A percentile compares a stretch with the other conserved stretches of the same genome.
Evolutionary conservation across 164 flowering plant species (phyloP).

Genomic region (Litsea cubeba): DNA sequence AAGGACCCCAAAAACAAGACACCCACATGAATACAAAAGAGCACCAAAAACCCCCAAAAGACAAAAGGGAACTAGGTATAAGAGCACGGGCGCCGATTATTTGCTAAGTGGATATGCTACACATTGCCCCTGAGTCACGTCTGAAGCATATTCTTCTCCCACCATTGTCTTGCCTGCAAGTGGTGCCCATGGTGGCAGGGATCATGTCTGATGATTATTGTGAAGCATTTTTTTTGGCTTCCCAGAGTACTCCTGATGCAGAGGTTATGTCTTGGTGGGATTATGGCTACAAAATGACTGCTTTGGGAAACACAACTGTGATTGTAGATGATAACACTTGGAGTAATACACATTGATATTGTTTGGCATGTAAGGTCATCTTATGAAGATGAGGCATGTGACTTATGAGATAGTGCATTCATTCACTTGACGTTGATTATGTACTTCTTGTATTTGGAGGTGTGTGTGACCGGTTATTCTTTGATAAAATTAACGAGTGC

Average conservation of each 20-base stretch:
- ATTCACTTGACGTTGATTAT: slow-evolving; percentile 90
- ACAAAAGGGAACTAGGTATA: too few relatives aligned
- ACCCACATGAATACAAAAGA: too few relatives aligned
- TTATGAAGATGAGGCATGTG: slow-evolving; percentile 79
- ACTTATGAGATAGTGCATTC: slow-evolving; percentile 80
- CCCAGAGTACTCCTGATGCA: slow-evolving; percentile 97
- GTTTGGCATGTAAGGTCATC: slow-evolving; percentile 99
- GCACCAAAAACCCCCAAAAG: too few relatives aligned
- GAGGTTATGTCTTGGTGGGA: slow-evolving; percentile 99
- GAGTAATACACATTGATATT: slow-evolving; percentile 98
- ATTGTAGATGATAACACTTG: slow-evolving; percentile 97
- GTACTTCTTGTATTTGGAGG: slow-evolving; percentile 95
- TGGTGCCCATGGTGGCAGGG: slow-evolving; percentile 88
- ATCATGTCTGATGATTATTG: slow-evolving; percentile 94
- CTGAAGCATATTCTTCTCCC: slow-evolving; percentile 98
- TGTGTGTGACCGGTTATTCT: slow-evolving; percentile 90
- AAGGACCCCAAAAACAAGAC: too few relatives aligned
- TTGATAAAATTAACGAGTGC: slow-evolving; percentile 98
- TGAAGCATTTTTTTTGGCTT: slow-evolving; percentile 98
- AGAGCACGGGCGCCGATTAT: slow-evolving; percentile 66
- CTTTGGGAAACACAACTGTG: slow-evolving; percentile 97
- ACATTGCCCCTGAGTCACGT: slow-evolving; percentile 99
- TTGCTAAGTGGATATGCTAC: slow-evolving; percentile 82
- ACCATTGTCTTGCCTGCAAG: slow-evolving; percentile 98
- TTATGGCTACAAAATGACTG: slow-evolving; percentile 97